phyloP scores from a whole-genome alignment of 2,329 filamentous ascomycete genomes.

The Berkeleyomyces rouxiae region DNA sequence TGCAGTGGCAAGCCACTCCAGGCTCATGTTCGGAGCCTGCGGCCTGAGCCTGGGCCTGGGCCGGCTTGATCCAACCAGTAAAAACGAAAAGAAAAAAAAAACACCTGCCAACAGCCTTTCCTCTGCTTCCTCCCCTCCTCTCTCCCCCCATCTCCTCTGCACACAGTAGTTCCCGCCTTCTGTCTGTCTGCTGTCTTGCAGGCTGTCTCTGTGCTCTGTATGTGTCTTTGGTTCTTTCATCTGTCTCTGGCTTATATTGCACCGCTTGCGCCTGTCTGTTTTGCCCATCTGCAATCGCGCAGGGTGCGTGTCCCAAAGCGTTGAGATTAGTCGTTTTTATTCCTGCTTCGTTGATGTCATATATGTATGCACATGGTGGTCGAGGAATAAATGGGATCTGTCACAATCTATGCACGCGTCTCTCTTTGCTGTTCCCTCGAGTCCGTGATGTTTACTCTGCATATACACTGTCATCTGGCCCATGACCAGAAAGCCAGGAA shows the following conservation, averaged over 20 bases:
- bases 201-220: not conserved
- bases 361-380: too few species aligned
- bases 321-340: not conserved
- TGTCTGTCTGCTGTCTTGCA: not conserved
- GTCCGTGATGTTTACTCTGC: too few species aligned
- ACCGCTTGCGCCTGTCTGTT: not conserved
- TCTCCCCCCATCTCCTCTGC: not conserved
- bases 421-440: too few species aligned
- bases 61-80: not conserved
- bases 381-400: too few species aligned
- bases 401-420: too few species aligned
- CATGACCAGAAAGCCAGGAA: too few species aligned
- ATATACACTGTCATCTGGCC: too few species aligned
- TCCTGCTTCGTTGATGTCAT: too few species aligned
- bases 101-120: not conserved
- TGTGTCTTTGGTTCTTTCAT: not conserved
- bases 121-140: not conserved
- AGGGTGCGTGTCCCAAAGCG: not conserved
- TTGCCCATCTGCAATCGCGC: not conserved
- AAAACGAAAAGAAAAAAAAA: not conserved
- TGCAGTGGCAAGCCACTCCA: too few species aligned
- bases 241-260: not conserved
- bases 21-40: too few species aligned
- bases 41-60: not conserved
- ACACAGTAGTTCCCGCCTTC: not conserved